Base-by-base conservation (phyloP, 306 rosid species). In the Lotus japonicus region DNA sequence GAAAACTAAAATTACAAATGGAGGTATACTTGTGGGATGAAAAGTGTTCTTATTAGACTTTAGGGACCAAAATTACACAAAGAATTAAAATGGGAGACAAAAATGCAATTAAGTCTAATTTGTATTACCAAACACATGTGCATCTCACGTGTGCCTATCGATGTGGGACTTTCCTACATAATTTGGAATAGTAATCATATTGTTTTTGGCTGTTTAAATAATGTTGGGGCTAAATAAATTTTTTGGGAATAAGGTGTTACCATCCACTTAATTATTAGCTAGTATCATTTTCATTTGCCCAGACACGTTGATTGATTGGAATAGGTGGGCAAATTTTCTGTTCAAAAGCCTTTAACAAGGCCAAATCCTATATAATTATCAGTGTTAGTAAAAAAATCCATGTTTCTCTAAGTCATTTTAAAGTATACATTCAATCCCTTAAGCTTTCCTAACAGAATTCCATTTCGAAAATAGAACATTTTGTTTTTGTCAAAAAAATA, bases 111-210 rank as follows among this genome's bases (percentile, higher is more conserved):
- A n/a, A n/a, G n/a, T n/a, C 23, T 21, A 1, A 19, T 13, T 50
- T 36, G 31, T 39, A 8, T 43, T 33, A 61, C 41, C 33, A 26
- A 26, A 41, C 36, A 50, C 68, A 71, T 76, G 71, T 72, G 65
- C 61, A 76, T 68, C 82, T 65, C 82, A 83, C 74, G 71, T 67
- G 57, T 75, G 58, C 36, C 41, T 80, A 76, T 79, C 74, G 52
- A 35, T 58, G 59, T 57, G 68, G 63, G 75, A 75, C 35, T 58
- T 42, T 58, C 66, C 54, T 6, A 42, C 56, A 9, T 50, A 74
- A 68, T 68, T 58, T 81, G 53, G 43, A 46, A 21, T 36, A 68
- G 56, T 71, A 52, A 64, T 65, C 49, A 68, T 61, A 53, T 55
- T 49, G 21, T 44, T 54, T 41, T 64, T 57, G 35, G 23, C 56